phyloP scores from a whole-genome alignment of 768 basidiomycete genomes.

The Termitomyces sp. region DNA sequence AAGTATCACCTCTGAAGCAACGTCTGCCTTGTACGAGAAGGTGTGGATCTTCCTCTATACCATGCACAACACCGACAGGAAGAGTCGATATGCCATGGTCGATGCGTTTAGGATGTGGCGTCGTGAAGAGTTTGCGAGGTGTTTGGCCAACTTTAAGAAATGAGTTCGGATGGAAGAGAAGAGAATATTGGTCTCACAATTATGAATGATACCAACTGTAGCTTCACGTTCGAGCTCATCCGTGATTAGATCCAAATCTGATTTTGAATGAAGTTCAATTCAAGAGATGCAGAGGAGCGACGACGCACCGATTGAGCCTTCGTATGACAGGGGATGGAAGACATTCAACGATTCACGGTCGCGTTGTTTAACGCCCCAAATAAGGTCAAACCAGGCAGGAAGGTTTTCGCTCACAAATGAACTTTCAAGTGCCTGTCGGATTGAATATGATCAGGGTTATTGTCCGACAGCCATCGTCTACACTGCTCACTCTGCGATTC shows the following conservation, averaged over 20 bases:
- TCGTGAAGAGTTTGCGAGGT: conserved; percentile 75
- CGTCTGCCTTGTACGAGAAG: conserved; percentile 52
- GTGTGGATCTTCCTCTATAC: conserved; percentile 81
- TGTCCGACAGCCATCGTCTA: not conserved
- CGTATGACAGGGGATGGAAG: conserved; percentile 92
- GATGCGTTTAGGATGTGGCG: conserved; percentile 71
- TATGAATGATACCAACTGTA: conserved; percentile 92
- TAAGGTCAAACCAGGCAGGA: conserved; percentile 88
- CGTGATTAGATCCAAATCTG: conserved; percentile 81
- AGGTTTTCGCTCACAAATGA: conserved; percentile 79
- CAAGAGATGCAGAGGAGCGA: not conserved
- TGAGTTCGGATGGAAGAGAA: not conserved
- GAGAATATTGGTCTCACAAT: conserved; percentile 49
- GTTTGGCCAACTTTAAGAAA: conserved; percentile 75
- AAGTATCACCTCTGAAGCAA: conserved; percentile 46
- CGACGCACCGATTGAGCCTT: conserved; percentile 71
- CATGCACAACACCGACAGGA: conserved; percentile 64
- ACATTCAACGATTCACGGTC: conserved; percentile 74
- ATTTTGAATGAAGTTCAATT: not conserved
- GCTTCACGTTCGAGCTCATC: conserved; percentile 88
- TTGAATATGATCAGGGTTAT: not conserved
- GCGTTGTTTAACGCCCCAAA: conserved; percentile 86
- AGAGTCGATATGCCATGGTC: conserved; percentile 68
- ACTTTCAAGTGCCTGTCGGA: conserved; percentile 75
- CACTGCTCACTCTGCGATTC: conserved; percentile 56